Percentiles rank a stretch among this genome's conserved stretches.
Conservation (phyloP, 306 rosid genomes). For the Begonia loranthoides region DNA sequence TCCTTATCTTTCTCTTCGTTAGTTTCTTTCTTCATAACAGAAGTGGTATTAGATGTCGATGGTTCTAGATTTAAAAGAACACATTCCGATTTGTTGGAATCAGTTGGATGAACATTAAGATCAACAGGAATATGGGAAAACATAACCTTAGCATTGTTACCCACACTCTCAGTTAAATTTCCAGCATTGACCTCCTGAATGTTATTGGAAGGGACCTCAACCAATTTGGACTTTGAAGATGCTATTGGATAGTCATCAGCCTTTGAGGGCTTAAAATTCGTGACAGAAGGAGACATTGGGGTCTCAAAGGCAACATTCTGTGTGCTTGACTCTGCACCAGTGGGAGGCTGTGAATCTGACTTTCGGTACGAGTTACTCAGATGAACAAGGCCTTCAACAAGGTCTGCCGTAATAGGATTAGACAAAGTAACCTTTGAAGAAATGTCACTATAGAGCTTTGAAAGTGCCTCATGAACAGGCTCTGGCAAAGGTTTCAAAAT, state of each 20-base stretch:
- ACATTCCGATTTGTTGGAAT: constrained; percentile 13
- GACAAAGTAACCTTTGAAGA: constrained; percentile 33
- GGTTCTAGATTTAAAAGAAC: constrained; percentile 7
- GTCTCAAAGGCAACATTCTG: constrained; percentile 13
- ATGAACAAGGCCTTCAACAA: constrained; percentile 32
- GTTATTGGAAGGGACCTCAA: constrained; percentile 17
- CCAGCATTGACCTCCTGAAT: constrained; percentile 13
- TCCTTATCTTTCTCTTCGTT: constrained; percentile 7
- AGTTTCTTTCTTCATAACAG: constrained; percentile 21
- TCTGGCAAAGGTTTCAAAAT: constrained; percentile 39
- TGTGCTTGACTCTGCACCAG: constrained; percentile 16
- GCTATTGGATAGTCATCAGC: constrained; percentile 5
- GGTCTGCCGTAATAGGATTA: constrained; percentile 24
- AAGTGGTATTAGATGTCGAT: constrained; percentile 14
- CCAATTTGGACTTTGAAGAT: constrained; percentile 6
- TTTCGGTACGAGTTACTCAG: constrained; percentile 17
- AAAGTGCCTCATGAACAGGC: constrained; percentile 24
- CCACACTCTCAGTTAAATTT: constrained; percentile 15
- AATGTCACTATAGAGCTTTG: constrained; percentile 22
- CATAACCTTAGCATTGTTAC: constrained; percentile 1
- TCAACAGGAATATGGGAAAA: constrained; percentile 23
- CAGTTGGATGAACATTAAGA: constrained; percentile 39
- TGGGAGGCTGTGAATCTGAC: constrained; percentile 19
- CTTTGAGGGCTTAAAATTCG: constrained; percentile 11
- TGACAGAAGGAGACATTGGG: constrained; percentile 11